Base-by-base conservation (phyloP, 345 rosid genomes). In the Mercurialis annua region DNA sequence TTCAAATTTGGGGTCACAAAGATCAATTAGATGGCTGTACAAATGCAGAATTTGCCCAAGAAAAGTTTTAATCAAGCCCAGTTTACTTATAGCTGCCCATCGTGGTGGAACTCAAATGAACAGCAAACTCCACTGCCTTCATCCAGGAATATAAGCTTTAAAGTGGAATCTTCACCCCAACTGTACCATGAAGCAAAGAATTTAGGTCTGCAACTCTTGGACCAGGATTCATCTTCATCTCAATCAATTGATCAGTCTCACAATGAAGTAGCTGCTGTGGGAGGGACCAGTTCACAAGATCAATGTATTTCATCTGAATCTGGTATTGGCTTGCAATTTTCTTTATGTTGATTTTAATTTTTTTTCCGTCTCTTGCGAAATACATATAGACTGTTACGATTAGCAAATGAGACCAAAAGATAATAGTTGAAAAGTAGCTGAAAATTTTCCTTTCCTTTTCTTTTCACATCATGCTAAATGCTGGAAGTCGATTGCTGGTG, bases 291-390 rank as follows among this genome's bases (percentile, higher is more conserved):
- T 65, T 73, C 82, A 59, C 79, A 73, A 55, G 83, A 73, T 59
- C 86, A 72, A 66, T 75, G 75, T 72, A 64, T 80, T 65, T 77
- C 80, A 7, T 62, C 80, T 23, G 80, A 82, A 58, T 80, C 77
- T 67, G 83, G 86, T 82, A 42, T 73, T 46, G 46, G 66, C 44
- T 66, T 66, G 51, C 49, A 51, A 36, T 36, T 26, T 56, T 34
- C 46, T 18, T 59, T 50, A 23, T 48, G 2, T 31, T 20, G 30
- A 47, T 16, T 14, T 24, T 46, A 1, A 23, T 31, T 1, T 59
- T 18, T 6, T 52, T 47, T 20, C n/a, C 43, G 1, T 16, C 3
- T 36, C 26, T 68, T 24, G 64, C 20, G 47, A 21, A 46, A 15
- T 21, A n/a, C n/a, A n/a, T n/a, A 9, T 21, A 58, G 5, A 57